These are phyloP conservation scores for Lepidium sativum DNA, from an alignment of 345 rosid genomes.

Conservation along the genomic window DNA sequence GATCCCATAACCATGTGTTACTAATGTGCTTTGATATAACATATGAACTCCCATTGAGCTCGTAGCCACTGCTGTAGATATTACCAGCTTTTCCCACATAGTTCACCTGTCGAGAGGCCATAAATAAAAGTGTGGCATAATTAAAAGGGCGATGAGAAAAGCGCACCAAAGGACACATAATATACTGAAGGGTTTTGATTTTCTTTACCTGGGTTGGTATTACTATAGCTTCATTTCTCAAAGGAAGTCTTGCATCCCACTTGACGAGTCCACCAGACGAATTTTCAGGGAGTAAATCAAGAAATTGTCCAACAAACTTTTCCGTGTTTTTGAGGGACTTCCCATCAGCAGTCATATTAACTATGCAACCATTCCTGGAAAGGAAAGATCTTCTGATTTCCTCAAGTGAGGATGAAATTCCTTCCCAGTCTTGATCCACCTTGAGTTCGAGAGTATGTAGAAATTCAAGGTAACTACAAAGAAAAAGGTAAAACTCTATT, in stretches of 20 bases:
- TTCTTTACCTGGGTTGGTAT: conserved; percentile 76
- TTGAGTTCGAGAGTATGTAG: conserved; percentile 61
- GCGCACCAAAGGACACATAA: background rate
- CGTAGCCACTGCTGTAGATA: conserved; percentile 62
- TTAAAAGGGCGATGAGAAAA: background rate
- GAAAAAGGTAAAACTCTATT: background rate
- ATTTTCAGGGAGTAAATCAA: conserved; percentile 74
- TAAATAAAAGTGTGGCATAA: background rate
- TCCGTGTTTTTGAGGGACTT: conserved; percentile 47
- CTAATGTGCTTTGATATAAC: conserved; percentile 83
- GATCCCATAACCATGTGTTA: conserved; percentile 96
- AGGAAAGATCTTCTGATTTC: conserved; percentile 73
- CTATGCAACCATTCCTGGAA: conserved; percentile 64
- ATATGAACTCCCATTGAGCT: conserved; percentile 80
- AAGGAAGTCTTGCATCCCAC: conserved; percentile 56
- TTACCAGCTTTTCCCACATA: conserved; percentile 94
- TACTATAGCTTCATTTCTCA: conserved; percentile 77
- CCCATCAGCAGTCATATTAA: conserved; percentile 86
- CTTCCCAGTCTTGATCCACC: conserved; percentile 82
- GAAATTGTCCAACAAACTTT: conserved; percentile 56
- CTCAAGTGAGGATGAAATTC: conserved; percentile 77
- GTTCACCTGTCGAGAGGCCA: conserved; percentile 54
- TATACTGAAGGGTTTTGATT: background rate
- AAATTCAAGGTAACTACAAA: conserved; percentile 70
- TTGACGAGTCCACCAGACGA: conserved; percentile 29